Evolutionary conservation across 2,329 filamentous ascomycete species (phyloP), one percentile per base, ranked within the genome.

Genomic region (Colletotrichum tropicale): DNA sequence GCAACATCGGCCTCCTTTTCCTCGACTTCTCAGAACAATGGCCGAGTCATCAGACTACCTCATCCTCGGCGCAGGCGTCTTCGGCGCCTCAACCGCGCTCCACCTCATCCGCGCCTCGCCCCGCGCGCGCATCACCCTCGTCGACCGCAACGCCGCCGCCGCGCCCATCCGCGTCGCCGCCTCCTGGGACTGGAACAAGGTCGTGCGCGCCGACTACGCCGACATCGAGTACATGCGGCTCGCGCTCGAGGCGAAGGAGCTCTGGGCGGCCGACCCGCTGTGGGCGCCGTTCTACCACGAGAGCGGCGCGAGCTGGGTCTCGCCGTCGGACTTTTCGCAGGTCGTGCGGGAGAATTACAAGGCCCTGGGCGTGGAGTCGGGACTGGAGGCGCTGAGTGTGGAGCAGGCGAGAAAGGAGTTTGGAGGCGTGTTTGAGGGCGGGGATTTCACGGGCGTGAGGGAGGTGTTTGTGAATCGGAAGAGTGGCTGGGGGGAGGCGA

Each of bases 401-500:
- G 85, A 86, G 7, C 86, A 90, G 77, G 89, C 88, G 26, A 85
- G 85, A 66, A 82, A 83, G 79, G 76, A 88, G 74, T 90, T 89
- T 70, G 86, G 85, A 3, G 88, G 89, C 0, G 77, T 91, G 4
- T 91, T 91, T 72, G 86, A 87, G 10, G 84, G 88, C 61, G 89
- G 89, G 2, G 88, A 91, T 71, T 91, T 89, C 77, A 84, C 84
- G 3, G 89, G 85, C 5, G 88, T 90, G 7, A 87, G 87, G 75
- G 87, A 89, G 76, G 88, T 91, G 8, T 83, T 90, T 21, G 82
- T 91, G 24, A 91, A 91, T 80, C 85, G 85, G 79, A 89, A 86
- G 43, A 89, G 88, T 80, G 90, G 90, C 0, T 91, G 90, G 89
- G 89, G 85, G n/a, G 88, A 88, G 55, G 90, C 89, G 16, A 89